These are phyloP conservation scores for Loxodes magnus DNA, from an alignment of 73 alveolate species.

Conservation along the genomic window DNA sequence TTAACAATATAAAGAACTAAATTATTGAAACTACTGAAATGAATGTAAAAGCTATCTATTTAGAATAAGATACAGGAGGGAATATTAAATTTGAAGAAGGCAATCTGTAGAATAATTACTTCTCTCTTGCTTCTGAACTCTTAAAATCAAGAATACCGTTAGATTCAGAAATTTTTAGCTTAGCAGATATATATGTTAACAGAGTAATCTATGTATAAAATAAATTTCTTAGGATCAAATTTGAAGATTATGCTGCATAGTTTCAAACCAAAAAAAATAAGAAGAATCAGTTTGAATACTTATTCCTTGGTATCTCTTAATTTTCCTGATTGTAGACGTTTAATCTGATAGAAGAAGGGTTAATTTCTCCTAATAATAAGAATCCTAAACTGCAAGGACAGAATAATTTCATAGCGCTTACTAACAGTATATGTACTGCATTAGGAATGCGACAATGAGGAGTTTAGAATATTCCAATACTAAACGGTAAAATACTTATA, in stretches of 20 bases:
- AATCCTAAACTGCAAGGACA: slow-evolving; percentile 39
- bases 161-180: slow-evolving; percentile 28
- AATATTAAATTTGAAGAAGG: slow-evolving; percentile 53
- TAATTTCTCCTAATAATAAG: slow-evolving; percentile 24
- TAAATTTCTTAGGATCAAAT: slow-evolving; percentile 41
- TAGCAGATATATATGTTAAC: slow-evolving; percentile 21
- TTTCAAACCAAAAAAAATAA: slow-evolving; percentile 46
- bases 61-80: slow-evolving; percentile 76
- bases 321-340: slow-evolving; percentile 39
- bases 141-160: slow-evolving; percentile 26
- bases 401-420: slow-evolving; percentile 38
- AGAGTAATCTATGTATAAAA: slow-evolving; percentile 49
- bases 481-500: slow-evolving; percentile 24
- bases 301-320: slow-evolving; percentile 64
- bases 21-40: too few relatives aligned
- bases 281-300: slow-evolving; percentile 52
- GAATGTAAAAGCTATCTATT: too few relatives aligned
- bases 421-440: slow-evolving; percentile 55
- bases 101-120: slow-evolving; percentile 40
- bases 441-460: slow-evolving; percentile 51
- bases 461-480: slow-evolving; percentile 22
- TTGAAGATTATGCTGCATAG: slow-evolving; percentile 45
- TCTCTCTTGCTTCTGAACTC: slow-evolving; percentile 27
- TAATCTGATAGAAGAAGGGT: slow-evolving; percentile 74
- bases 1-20: too few relatives aligned